Conservation (phyloP, 2,329 filamentous ascomycete species). For the Trichophyton schoenleinii region DNA sequence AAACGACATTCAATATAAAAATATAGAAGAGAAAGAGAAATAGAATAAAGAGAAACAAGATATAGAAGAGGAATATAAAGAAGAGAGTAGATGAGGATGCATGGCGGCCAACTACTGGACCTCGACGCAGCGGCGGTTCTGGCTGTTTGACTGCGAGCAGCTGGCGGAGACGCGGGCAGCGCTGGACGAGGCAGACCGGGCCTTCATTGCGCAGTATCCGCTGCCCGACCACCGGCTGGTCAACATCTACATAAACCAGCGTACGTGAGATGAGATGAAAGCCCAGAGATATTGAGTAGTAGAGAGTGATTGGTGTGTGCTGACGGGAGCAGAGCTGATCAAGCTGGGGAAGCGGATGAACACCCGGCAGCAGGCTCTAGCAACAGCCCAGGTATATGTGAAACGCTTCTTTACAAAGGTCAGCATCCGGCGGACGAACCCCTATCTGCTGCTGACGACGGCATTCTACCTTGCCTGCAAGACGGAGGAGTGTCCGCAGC, state of each 20-base stretch:
- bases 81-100: background rate
- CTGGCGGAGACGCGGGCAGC: slow-evolving; percentile 61
- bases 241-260: slow-evolving; percentile 84
- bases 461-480: slow-evolving; percentile 93
- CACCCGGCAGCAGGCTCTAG: slow-evolving; percentile 80
- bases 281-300: background rate
- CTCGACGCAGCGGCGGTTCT: slow-evolving; percentile 78
- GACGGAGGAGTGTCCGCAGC: slow-evolving; percentile 94
- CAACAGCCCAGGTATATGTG: slow-evolving; percentile 88
- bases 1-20: too few species aligned
- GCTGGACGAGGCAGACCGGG: slow-evolving; percentile 63
- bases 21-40: background rate
- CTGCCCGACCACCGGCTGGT: slow-evolving; percentile 71
- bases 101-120: slow-evolving; percentile 98
- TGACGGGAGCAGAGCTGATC: slow-evolving; percentile 34
- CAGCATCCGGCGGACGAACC: slow-evolving; percentile 84
- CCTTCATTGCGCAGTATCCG: slow-evolving; percentile 64
- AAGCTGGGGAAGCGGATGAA: slow-evolving; percentile 74
- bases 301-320: background rate
- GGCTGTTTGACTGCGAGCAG: slow-evolving; percentile 78
- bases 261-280: slow-evolving; percentile 38
- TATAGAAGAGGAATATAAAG: background rate
- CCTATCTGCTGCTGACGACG: slow-evolving; percentile 84
- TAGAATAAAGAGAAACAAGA: background rate
- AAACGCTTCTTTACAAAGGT: slow-evolving; percentile 87